phyloP scores from a whole-genome alignment of 441 rosid genomes.

The Flueggea neowawraea region DNA sequence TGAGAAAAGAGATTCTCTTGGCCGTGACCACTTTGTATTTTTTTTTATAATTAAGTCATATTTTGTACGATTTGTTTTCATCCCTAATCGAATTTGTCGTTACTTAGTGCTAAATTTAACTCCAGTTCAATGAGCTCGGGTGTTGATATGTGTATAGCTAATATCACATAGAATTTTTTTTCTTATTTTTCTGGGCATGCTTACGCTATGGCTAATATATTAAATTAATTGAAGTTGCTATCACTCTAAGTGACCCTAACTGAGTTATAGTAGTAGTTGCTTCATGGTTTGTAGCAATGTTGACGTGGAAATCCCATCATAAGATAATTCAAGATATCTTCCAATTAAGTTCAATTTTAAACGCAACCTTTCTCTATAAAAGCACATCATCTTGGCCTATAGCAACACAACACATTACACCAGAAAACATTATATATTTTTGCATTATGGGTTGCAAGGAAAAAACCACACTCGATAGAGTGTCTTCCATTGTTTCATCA shows the following conservation, averaged over 20 bases:
- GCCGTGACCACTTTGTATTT: conserved; percentile 38
- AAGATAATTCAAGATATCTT: neutral
- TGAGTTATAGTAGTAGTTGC: no score
- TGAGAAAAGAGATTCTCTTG: conserved; percentile 23
- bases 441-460: neutral
- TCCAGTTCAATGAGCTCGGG: no score
- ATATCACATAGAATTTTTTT: neutral
- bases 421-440: neutral
- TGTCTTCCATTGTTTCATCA: conserved; percentile 4
- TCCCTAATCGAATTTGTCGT: no score
- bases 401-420: neutral
- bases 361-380: conserved; percentile 29
- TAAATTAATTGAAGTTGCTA: neutral
- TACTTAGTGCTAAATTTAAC: no score
- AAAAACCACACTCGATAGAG: neutral
- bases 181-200: neutral
- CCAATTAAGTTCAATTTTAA: neutral
- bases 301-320: conserved; percentile 55
- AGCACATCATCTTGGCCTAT: conserved; percentile 15
- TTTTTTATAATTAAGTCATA: no score
- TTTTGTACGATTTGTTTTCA: no score
- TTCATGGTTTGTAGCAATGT: neutral
- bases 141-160: no score
- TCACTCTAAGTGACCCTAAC: no score
- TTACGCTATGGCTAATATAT: conserved; percentile 16